Evolutionary conservation across 768 basidiomycete species (phyloP).

Genomic region (Scleroderma bovista): DNA sequence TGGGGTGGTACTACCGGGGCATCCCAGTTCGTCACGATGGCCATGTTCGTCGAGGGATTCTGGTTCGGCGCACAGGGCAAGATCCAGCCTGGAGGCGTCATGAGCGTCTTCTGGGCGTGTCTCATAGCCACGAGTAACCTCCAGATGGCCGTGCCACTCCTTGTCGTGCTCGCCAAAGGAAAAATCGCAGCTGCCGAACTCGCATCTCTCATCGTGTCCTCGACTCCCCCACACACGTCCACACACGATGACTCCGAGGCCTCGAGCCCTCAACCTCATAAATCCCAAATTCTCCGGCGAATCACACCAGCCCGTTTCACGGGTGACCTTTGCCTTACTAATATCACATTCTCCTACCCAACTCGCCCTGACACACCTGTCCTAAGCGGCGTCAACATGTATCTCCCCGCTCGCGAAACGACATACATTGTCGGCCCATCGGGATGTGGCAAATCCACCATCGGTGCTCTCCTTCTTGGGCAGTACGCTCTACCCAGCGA

Average conservation of each 20-base stretch:
- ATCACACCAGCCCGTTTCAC: slow-evolving; percentile 59
- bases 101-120: slow-evolving; percentile 98
- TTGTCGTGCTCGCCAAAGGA: slow-evolving; percentile 62
- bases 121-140: slow-evolving; percentile 84
- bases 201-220: slow-evolving; percentile 10
- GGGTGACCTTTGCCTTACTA: slow-evolving; percentile 63
- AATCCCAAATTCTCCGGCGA: slow-evolving; percentile 42
- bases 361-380: slow-evolving; percentile 60
- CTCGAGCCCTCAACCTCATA: slow-evolving; percentile 1
- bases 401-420: slow-evolving; percentile 64
- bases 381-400: slow-evolving; percentile 55
- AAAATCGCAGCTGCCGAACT: slow-evolving; percentile 41
- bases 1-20: slow-evolving; percentile 72
- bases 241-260: slow-evolving; percentile 4
- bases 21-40: slow-evolving; percentile 78
- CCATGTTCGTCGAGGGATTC: slow-evolving; percentile 95
- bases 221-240: slow-evolving; percentile 30
- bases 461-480: slow-evolving; percentile 59
- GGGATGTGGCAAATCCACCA: slow-evolving; percentile 73
- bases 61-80: slow-evolving; percentile 88
- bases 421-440: slow-evolving; percentile 79
- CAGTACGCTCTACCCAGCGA: slow-evolving; percentile 55
- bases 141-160: slow-evolving; percentile 80
- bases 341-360: slow-evolving; percentile 69
- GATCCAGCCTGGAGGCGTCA: slow-evolving; percentile 69